Base-by-base conservation (phyloP, 345 rosid species). In the Anacardium occidentale region DNA sequence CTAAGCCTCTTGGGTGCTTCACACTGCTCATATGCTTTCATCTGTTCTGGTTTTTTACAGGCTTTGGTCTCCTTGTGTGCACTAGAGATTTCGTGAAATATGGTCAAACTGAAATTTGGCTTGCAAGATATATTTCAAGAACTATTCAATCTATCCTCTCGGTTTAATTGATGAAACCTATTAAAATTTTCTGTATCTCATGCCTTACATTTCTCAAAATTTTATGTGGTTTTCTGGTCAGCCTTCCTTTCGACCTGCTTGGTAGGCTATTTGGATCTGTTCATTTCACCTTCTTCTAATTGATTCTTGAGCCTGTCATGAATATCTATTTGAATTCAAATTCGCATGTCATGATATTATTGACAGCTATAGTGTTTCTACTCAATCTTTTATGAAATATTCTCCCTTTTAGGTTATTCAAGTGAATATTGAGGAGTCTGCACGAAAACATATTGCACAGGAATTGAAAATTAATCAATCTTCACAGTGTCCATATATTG, bases 401-500 rank as follows among this genome's bases (percentile, higher is more conserved):
- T 65, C 34, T 72, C 29, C 34, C 20, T 20, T 67, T 58, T 69
- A 90, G 96, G 93, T 85, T 34, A 92, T 92, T 74, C 96, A 87
- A 81, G 86, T 92, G 88, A 90, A 89, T 66, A 73, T 89, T 0
- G 89, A 90, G 75, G 96, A 87, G 80, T 84, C 87, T 24, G 66
- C 74, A 18, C 86, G 94, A 65, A 87, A 51, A 77, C 86, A 85
- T 67, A 87, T 92, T 76, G 92, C 92, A 40, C 89, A 86, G 77
- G 98, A 90, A 77, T 82, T 92, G 66, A 90, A 89, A 74, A 90
- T 92, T 55, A 92, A 92, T 65, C 98, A 89, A 72, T 89, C 92
- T 0, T 71, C 94, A 15, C 94, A 87, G 63, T 90, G 94, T 68
- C 96, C 96, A 14, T 75, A 89, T 73, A 87, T 92, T 61, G 98